Percentiles rank a stretch among this genome's conserved stretches.
phyloP scores from a whole-genome alignment of 768 basidiomycete species.

The Hortiboletus flavorubellus region DNA sequence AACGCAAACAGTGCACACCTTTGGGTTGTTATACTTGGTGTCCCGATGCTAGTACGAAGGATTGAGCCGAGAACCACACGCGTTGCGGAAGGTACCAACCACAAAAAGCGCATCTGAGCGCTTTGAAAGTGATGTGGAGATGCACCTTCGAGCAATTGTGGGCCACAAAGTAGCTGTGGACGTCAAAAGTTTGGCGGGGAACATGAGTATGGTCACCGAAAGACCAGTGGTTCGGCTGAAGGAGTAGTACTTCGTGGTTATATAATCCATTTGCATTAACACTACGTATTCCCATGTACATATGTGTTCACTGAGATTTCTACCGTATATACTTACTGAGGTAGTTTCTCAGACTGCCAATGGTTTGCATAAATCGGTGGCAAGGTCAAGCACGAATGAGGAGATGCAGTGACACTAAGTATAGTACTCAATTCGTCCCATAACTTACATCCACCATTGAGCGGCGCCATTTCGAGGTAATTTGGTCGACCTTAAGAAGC shows the following conservation, averaged over 20 bases:
- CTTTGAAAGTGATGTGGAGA: slow-evolving; percentile 42
- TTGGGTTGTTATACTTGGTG: slow-evolving; percentile 91
- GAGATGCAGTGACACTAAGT: neutral
- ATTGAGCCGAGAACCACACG: slow-evolving; percentile 12
- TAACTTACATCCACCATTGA: slow-evolving; percentile 51
- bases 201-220: slow-evolving; percentile 18
- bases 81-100: slow-evolving; percentile 45
- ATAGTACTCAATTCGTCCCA: neutral
- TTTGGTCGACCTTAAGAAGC: slow-evolving; percentile 72
- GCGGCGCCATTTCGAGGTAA: slow-evolving; percentile 64
- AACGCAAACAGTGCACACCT: slow-evolving; percentile 41
- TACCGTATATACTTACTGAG: neutral
- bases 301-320: neutral
- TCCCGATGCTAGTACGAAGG: slow-evolving; percentile 75
- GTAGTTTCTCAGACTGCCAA: neutral
- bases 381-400: neutral
- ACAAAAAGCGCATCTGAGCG: slow-evolving; percentile 85
- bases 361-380: neutral
- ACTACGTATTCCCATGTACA: slow-evolving; percentile 14
- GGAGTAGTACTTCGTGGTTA: neutral
- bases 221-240: neutral
- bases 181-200: slow-evolving; percentile 15
- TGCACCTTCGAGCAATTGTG: slow-evolving; percentile 18
- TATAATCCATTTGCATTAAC: neutral
- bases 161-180: slow-evolving; percentile 16